Evolutionary conservation across 768 basidiomycete species (phyloP), one percentile per base, ranked within the genome.

Genomic region (Russula sp.): DNA sequence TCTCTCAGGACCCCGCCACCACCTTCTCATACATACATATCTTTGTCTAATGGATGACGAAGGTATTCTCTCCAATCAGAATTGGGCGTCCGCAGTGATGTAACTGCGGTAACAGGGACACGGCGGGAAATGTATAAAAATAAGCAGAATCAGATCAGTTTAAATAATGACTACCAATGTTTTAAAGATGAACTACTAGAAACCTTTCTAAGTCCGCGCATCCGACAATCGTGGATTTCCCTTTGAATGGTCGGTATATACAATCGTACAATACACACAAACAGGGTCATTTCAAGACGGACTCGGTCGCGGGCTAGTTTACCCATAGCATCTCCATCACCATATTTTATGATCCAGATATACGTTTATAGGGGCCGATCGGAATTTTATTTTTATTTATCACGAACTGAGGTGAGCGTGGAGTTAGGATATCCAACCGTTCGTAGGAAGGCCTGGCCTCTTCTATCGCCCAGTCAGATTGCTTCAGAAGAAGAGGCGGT

Each of bases 371-470:
- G 22, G 10, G 16, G 14, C 48, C 11, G 40, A 32, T 34, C 34
- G 54, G 26, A 36, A 51, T n/a, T n/a, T n/a, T n/a, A n/a, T n/a
- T n/a, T n/a, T n/a, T n/a, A 36, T 51, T 10, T n/a, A 44, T 52
- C 44, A 63, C 20, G 50, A 63, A 52, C 56, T 52, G 56, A 51
- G 62, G 20, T 52, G 56, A 52, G 34, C 26, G 24, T 58, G 32
- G 14, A 26, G 40, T 24, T 32, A 26, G 24, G 46, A 14, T 28
- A 20, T 50, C 26, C 24, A n/a, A 16, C 24, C 22, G 11, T 22
- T 36, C 14, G n/a, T n/a, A n/a, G n/a, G n/a, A n/a, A n/a, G n/a
- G n/a, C n/a, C n/a, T n/a, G n/a, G n/a, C n/a, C n/a, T n/a, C n/a
- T n/a, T 18, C 38, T 55, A 62, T 63, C 50, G 50, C 8, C 62